A percentile compares a stretch with the other conserved stretches of the same genome.
phyloP scores from a whole-genome alignment of 257 asterid species.

The Thymus quinquecostatus region DNA sequence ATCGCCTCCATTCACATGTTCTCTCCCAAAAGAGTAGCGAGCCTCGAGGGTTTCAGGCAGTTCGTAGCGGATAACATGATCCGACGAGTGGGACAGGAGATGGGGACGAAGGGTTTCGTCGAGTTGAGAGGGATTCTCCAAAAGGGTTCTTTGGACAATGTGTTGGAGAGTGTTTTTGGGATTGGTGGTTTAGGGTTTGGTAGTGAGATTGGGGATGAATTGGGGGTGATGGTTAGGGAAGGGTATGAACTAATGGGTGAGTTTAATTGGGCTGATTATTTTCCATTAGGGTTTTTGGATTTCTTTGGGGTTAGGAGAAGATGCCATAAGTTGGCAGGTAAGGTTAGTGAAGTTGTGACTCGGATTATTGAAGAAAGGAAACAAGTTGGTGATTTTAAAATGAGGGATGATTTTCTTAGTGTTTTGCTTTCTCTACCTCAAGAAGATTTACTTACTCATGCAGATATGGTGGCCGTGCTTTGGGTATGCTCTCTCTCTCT shows the following conservation, averaged over 20 bases:
- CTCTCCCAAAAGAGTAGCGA: conserved; percentile 52
- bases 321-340: conserved; percentile 49
- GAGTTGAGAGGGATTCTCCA: conserved; percentile 51
- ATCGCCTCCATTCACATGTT: conserved; percentile 62
- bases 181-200: conserved; percentile 36
- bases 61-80: conserved; percentile 42
- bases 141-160: conserved; percentile 53
- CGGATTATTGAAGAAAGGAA: conserved; percentile 49
- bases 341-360: conserved; percentile 49
- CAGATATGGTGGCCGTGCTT: conserved; percentile 66
- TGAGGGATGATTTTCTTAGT: conserved; percentile 60
- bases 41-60: conserved; percentile 51
- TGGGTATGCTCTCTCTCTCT: conserved; percentile 48
- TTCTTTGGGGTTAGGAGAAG: conserved; percentile 65
- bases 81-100: conserved; percentile 32
- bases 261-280: conserved; percentile 72
- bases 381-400: conserved; percentile 36
- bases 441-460: conserved; percentile 59
- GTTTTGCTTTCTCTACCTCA: conserved; percentile 58
- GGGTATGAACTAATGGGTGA: conserved; percentile 66
- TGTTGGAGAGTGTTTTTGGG: conserved; percentile 70
- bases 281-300: conserved; percentile 54
- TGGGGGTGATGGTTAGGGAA: conserved; percentile 66
- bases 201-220: conserved; percentile 29
- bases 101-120: conserved; percentile 43